These are phyloP conservation scores for Acidomyces sp. DNA, from an alignment of 495 filamentous ascomycete species.

Conservation along the genomic window DNA sequence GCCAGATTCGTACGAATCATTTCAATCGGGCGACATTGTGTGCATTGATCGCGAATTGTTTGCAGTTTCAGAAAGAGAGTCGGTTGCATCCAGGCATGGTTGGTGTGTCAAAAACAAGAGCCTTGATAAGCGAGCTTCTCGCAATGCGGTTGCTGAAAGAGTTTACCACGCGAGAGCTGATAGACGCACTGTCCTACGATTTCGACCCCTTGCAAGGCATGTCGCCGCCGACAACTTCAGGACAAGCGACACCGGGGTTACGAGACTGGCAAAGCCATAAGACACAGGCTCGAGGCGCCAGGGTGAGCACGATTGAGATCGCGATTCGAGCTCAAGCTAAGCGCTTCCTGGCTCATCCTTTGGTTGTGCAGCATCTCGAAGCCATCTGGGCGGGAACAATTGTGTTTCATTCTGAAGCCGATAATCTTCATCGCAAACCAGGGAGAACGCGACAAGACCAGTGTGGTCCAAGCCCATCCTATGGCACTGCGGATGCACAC, in stretches of 20 bases:
- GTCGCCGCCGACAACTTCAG: constrained; percentile 28
- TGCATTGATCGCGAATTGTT: constrained; percentile 79
- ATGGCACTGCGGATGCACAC: constrained; percentile 25
- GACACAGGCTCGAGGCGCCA: constrained; percentile 39
- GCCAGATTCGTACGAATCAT: constrained; percentile 64
- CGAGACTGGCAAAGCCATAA: constrained; percentile 24
- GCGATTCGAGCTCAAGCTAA: constrained; percentile 85
- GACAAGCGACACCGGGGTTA: constrained; percentile 20
- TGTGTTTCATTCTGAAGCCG: constrained; percentile 76
- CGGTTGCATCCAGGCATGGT: constrained; percentile 68
- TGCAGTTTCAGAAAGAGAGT: constrained; percentile 83
- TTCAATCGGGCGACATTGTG: constrained; percentile 79
- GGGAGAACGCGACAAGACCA: constrained; percentile 10
- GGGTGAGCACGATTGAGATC: constrained; percentile 80
- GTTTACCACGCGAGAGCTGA: constrained; percentile 72
- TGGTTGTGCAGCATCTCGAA: constrained; percentile 83
- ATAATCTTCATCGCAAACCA: constrained; percentile 57
- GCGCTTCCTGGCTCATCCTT: constrained; percentile 74
- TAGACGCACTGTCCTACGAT: constrained; percentile 87
- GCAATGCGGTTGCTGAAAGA: constrained; percentile 82
- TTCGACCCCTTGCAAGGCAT: constrained; percentile 83
- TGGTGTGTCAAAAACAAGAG: constrained; percentile 66
- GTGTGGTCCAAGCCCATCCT: constrained; percentile 18
- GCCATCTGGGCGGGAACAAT: constrained; percentile 93
- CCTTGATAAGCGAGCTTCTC: constrained; percentile 80